A percentile compares a stretch with the other conserved stretches of the same genome.
Evolutionary conservation across 164 flowering plant species (phyloP).

Genomic region (Chloranthus sessilifolius): DNA sequence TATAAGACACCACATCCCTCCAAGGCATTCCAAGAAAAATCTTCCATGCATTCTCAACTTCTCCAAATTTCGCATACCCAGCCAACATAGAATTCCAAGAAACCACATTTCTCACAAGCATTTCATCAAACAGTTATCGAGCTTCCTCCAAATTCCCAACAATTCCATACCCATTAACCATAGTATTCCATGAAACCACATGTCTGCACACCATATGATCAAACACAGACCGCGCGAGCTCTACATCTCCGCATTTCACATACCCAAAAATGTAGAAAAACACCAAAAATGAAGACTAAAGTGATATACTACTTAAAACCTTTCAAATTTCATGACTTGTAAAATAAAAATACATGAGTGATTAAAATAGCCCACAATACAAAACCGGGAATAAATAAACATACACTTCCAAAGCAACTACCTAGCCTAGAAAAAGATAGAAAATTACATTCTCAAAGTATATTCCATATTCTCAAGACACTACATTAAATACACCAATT

Average conservation of each 20-base stretch:
- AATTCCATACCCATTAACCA: slow-evolving; percentile 30
- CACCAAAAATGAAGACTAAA: no score
- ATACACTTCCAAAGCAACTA: no score
- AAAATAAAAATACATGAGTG: no score
- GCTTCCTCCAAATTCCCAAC: slow-evolving; percentile 22
- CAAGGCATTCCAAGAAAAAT: slow-evolving; percentile 22
- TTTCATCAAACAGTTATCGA: slow-evolving; percentile 24
- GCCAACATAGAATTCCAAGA: slow-evolving; percentile 44
- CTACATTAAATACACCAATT: no score
- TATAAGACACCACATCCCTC: slow-evolving; percentile 32
- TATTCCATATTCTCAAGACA: no score
- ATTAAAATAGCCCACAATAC: no score
- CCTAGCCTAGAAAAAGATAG: no score
- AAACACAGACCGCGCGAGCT: slow-evolving; percentile 15
- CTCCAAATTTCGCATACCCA: slow-evolving; percentile 28
- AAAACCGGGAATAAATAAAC: no score
- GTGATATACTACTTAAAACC: no score
- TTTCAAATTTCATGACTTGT: no score
- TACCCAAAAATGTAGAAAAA: no score
- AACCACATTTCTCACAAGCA: slow-evolving; percentile 22
- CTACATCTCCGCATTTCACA: slow-evolving; percentile 22
- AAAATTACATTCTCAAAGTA: no score
- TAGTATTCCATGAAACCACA: slow-evolving; percentile 29
- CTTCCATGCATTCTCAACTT: slow-evolving; percentile 16
- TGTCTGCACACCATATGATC: slow-evolving; percentile 23